Evolutionary conservation across 208 protist species (phyloP), one percentile per base, ranked within the genome.

Genomic region (Tritrichomonas foetus): DNA sequence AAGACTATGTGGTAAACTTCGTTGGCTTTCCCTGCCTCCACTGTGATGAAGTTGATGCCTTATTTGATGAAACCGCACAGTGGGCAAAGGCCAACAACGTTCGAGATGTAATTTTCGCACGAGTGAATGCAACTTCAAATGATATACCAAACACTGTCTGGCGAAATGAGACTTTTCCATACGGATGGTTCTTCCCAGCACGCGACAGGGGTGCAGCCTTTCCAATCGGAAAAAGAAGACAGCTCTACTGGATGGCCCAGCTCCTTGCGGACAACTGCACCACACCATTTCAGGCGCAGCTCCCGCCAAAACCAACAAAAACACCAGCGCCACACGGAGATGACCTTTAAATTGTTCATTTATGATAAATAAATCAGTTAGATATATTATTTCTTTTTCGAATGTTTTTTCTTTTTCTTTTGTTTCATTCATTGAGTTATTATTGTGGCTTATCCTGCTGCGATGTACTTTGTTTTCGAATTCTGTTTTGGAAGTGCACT

Each of bases 171-270:
- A 89, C 78, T 39, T 89, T 30, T 39, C 78, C 78, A 1, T 89
- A 89, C 27, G 78, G 41, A 57, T 89, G 78, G 78, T 53, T 89
- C 41, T 89, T 89, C 78, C 78, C 78, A 89, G 78, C 78, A 11
- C 53, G 11, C 0, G 57, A 89, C 27, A 89, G 47, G 16, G 39
- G 16, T 27, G 14, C 44, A 0, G 41, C 78, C 13, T 89, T 89
- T 36, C 78, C 78, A 50, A 89, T 89, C 57, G 78, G 78, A 20
- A 89, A 89, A 33, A 25, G 78, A 44, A 47, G 78, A 14, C 20
- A 57, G 1, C 30, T 89, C 8, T 89, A 89, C 39, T 50, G 44
- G 25, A 89, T 89, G 78, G 78, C n/a, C n/a, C 78, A 89, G 27
- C 47, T 89, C 20, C 30, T 89, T 3, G 47, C 33, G 1, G 78